A percentile compares a stretch with the other conserved stretches of the same genome.
phyloP scores from a whole-genome alignment of 2,329 filamentous ascomycete species.

The Talaromyces albobiverticillius region DNA sequence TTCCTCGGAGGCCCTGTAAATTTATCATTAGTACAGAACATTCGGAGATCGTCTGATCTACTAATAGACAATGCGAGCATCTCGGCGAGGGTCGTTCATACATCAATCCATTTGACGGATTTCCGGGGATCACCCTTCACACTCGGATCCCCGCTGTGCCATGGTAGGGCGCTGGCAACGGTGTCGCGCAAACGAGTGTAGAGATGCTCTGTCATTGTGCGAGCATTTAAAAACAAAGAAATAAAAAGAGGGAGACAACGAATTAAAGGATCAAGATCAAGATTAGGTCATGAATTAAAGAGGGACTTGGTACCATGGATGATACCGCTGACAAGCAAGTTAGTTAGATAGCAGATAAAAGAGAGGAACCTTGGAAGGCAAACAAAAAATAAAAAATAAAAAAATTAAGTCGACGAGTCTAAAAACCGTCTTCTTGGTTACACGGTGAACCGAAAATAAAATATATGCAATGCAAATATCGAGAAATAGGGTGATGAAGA shows the following conservation, averaged over 20 bases:
- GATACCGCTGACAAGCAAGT: too few species aligned
- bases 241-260: not conserved
- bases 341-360: too few species aligned
- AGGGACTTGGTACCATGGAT: too few species aligned
- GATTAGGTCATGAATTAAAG: conserved; percentile 7
- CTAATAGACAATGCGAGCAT: not conserved
- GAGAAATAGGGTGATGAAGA: not conserved
- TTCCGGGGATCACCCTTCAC: conserved; percentile 33
- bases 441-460: not conserved
- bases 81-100: conserved; percentile 35
- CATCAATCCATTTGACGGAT: conserved; percentile 59
- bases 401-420: too few species aligned
- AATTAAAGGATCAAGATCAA: conserved; percentile 10
- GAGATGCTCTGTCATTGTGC: conserved; percentile 11
- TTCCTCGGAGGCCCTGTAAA: conserved; percentile 49
- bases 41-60: not conserved
- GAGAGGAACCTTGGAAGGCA: too few species aligned
- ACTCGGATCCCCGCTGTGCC: conserved; percentile 21
- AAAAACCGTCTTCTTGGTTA: not conserved
- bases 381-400: too few species aligned
- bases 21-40: not conserved
- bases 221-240: not conserved
- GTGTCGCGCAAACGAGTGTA: conserved; percentile 17
- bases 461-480: not conserved
- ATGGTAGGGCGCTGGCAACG: conserved; percentile 20